A percentile compares a stretch with the other conserved stretches of the same genome.
phyloP scores from a whole-genome alignment of 176 grass and related monocot genomes.

The Phyllostachys edulis region DNA sequence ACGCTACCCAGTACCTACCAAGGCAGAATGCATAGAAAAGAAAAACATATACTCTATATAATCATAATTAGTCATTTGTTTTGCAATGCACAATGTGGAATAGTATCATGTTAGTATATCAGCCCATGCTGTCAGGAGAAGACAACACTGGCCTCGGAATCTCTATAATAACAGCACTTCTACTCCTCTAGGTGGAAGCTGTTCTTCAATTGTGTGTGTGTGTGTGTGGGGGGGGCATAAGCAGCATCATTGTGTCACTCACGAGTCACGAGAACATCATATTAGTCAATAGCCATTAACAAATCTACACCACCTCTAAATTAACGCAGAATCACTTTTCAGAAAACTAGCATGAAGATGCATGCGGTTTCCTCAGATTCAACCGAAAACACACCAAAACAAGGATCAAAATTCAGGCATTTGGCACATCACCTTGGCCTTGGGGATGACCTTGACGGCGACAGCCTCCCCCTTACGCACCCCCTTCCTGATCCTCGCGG shows the following conservation, averaged over 20 bases:
- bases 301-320: conserved; percentile 4
- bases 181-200: not conserved
- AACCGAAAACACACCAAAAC: not conserved
- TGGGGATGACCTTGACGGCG: conserved; percentile 75
- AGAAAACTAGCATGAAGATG: conserved; percentile 15
- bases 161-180: not conserved
- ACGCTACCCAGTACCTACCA: not conserved
- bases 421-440: conserved; percentile 57
- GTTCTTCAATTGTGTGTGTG: not conserved
- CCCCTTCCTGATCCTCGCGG: conserved; percentile 42
- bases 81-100: conserved; percentile 1
- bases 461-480: conserved; percentile 40
- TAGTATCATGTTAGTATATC: not conserved
- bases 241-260: not conserved
- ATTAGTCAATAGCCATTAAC: not conserved
- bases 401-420: not conserved
- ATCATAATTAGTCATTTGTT: not conserved
- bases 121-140: not conserved
- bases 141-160: not conserved
- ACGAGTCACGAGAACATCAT: not conserved
- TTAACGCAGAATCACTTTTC: not conserved
- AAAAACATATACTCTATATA: not conserved
- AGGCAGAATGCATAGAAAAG: not conserved
- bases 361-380: not conserved
- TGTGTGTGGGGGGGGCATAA: too few relatives aligned